Base-by-base conservation (phyloP, 179 eudicot species). In the Beta corolliflora region DNA sequence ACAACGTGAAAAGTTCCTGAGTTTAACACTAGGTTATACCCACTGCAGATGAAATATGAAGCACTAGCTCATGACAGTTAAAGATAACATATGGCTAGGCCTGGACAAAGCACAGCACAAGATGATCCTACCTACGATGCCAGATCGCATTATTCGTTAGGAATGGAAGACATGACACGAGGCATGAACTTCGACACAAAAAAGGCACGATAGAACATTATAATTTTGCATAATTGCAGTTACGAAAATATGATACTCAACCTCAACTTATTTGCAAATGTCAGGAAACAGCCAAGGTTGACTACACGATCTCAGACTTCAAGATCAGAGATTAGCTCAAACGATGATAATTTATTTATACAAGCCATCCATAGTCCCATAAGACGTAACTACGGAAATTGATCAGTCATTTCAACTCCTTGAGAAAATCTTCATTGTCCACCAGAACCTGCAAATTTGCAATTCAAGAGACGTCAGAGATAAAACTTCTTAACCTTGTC, bases 381-480 rank as follows among this genome's bases (percentile, higher is more conserved):
- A n/a, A 16, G 14, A 10, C 7, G 14, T 7, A 36, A 77, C 69
- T 74, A 29, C 82, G 58, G 60, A 81, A 18, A 23, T 60, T 15
- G 15, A 61, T 59, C 76, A 72, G 59, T 84, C 46, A 88, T 82
- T 90, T 73, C 76, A 93, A 87, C 87, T 91, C 97, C 84, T 83
- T 91, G 71, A 93, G 97, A 77, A 93, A 91, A 88, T 93, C 97
- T 83, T 89, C 87, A 52, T 89, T 82, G 87, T 93, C 97, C 19
- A 93, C 94, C 76, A 93, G 89, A 75, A 93, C 97, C 97, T 93
- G 84, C 79, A 80, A 71, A 56, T 23, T 75, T 50, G 16, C 19
- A 10, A 19, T 7, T 36, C 69, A 70, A 59, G 19, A 75, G 56
- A 29, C 36, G 41, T 45, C 80, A 71, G 16, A 29, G 44, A 66